Percentiles rank a stretch among this genome's conserved stretches.
phyloP scores from a whole-genome alignment of 352 stramenopile species.

The Blastocystis sp. region DNA sequence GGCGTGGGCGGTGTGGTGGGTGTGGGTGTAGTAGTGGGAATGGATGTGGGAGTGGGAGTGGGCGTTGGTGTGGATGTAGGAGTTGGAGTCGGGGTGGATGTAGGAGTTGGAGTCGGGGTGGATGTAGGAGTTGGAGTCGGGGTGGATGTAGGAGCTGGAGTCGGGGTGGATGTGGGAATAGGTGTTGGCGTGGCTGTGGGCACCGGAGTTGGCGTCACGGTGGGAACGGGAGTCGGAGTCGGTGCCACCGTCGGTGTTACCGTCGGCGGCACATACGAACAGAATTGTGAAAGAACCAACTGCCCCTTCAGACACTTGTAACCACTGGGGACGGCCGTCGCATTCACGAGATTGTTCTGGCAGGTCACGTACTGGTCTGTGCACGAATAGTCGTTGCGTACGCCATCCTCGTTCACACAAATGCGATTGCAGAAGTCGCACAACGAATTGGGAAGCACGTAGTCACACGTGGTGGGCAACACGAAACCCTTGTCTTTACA shows the following conservation, averaged over 20 bases:
- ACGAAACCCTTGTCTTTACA: conserved; percentile 56
- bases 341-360: background rate
- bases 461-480: conserved; percentile 22
- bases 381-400: conserved; percentile 39
- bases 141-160: background rate
- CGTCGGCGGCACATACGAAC: background rate
- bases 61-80: background rate
- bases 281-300: conserved; percentile 30
- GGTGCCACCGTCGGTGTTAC: background rate
- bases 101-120: background rate
- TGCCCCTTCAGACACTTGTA: conserved; percentile 40
- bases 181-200: background rate
- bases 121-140: background rate
- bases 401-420: conserved; percentile 52
- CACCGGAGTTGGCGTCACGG: background rate
- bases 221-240: background rate
- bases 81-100: background rate
- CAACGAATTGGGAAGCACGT: conserved; percentile 20
- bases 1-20: background rate
- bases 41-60: background rate
- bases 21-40: background rate
- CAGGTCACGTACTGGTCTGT: conserved; percentile 21
- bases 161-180: background rate
- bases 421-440: conserved; percentile 32
- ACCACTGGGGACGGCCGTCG: background rate